These are phyloP conservation scores for Knufia fluminis DNA, from an alignment of 2,329 filamentous ascomycete genomes.

Conservation along the genomic window DNA sequence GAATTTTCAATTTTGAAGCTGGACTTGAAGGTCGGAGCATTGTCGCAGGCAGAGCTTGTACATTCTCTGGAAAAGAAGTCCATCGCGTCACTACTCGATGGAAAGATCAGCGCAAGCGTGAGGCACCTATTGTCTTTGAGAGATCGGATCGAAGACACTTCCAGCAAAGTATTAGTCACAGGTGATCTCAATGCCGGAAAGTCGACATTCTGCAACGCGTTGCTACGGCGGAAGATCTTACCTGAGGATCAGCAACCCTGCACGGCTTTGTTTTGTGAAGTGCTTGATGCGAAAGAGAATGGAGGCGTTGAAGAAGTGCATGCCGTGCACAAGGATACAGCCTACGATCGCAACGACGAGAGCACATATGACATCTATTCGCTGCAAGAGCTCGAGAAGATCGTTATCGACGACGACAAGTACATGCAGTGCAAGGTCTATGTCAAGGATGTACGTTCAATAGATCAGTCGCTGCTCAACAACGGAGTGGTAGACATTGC, in stretches of 20 bases:
- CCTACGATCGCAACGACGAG: slow-evolving; percentile 84
- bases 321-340: slow-evolving; percentile 70
- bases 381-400: slow-evolving; percentile 69
- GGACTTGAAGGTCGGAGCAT: slow-evolving; percentile 77
- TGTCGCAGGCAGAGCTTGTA: slow-evolving; percentile 82
- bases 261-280: slow-evolving; percentile 97
- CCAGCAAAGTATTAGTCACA: slow-evolving; percentile 92
- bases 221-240: slow-evolving; percentile 80
- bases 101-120: slow-evolving; percentile 88
- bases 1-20: slow-evolving; percentile 94
- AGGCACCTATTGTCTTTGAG: slow-evolving; percentile 78
- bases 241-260: slow-evolving; percentile 97
- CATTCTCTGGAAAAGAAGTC: slow-evolving; percentile 90
- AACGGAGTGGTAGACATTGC: slow-evolving; percentile 98
- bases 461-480: slow-evolving; percentile 89
- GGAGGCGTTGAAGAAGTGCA: slow-evolving; percentile 89
- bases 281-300: slow-evolving; percentile 86
- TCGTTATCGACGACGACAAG: slow-evolving; percentile 77
- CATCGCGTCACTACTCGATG: slow-evolving; percentile 81
- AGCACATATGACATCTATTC: slow-evolving; percentile 84
- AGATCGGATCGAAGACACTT: slow-evolving; percentile 92
- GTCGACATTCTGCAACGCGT: slow-evolving; percentile 97
- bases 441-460: slow-evolving; percentile 75
- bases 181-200: slow-evolving; percentile 96
- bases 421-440: slow-evolving; percentile 98